phyloP scores from a whole-genome alignment of 2,329 filamentous ascomycete genomes.

The Talaromyces verruculosus region DNA sequence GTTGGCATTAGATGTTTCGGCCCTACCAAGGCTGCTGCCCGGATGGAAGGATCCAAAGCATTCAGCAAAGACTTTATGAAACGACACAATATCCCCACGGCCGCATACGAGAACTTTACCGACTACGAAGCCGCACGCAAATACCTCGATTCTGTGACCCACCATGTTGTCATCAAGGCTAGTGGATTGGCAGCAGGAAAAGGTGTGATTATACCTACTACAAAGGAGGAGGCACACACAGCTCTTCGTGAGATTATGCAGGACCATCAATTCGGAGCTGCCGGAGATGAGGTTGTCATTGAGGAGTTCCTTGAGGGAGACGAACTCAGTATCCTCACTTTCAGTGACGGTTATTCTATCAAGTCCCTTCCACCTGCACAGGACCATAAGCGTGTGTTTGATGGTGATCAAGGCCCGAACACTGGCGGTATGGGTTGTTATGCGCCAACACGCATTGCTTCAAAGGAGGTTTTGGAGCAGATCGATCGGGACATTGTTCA shows the following conservation, averaged over 20 bases:
- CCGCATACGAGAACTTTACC: conserved; percentile 84
- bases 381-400: conserved; percentile 93
- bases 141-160: conserved; percentile 70
- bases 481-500: conserved; percentile 82
- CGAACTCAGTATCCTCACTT: conserved; percentile 86
- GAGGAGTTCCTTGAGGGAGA: conserved; percentile 92
- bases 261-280: conserved; percentile 78
- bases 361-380: conserved; percentile 84
- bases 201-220: conserved; percentile 84
- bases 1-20: conserved; percentile 81
- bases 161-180: conserved; percentile 90
- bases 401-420: conserved; percentile 87
- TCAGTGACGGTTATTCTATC: conserved; percentile 85
- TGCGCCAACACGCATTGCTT: conserved; percentile 79
- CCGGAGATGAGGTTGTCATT: conserved; percentile 88
- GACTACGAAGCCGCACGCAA: conserved; percentile 69
- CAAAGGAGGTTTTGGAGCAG: conserved; percentile 69
- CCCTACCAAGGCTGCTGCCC: conserved; percentile 77
- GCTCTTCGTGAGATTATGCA: conserved; percentile 90
- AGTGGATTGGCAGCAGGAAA: conserved; percentile 90
- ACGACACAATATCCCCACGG: conserved; percentile 83
- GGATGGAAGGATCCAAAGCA: conserved; percentile 94
- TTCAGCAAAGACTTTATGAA: conserved; percentile 99
- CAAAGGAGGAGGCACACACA: conserved; percentile 76
- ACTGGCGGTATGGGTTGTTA: conserved; percentile 99